phyloP scores from a whole-genome alignment of 768 basidiomycete genomes.

The Fibroporia radiculosa region DNA sequence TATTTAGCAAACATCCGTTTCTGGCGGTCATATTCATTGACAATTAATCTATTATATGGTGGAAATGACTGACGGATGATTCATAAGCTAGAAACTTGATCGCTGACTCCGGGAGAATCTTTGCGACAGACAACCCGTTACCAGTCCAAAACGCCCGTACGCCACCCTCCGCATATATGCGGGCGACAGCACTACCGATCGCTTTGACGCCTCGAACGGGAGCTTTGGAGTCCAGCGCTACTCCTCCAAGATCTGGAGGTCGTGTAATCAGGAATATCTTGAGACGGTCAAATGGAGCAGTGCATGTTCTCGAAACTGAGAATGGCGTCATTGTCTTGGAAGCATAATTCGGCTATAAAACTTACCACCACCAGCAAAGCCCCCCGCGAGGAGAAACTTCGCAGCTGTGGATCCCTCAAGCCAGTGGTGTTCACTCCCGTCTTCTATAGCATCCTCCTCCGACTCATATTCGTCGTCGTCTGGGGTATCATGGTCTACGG shows the following conservation, averaged over 20 bases:
- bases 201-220: constrained; percentile 49
- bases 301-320: constrained; percentile 89
- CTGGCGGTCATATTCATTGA: constrained; percentile 29
- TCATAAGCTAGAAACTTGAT: constrained; percentile 98
- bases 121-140: constrained; percentile 85
- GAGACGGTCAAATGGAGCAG: constrained; percentile 94
- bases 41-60: not conserved
- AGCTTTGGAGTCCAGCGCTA: constrained; percentile 35
- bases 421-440: constrained; percentile 45
- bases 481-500: constrained; percentile 16
- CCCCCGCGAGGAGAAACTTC: constrained; percentile 90
- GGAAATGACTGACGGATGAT: constrained; percentile 56
- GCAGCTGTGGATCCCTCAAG: constrained; percentile 67
- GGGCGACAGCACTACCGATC: constrained; percentile 62
- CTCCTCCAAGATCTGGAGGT: constrained; percentile 61
- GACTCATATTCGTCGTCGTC: constrained; percentile 30
- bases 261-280: constrained; percentile 96
- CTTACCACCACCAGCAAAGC: constrained; percentile 88
- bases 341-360: constrained; percentile 1
- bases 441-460: constrained; percentile 29
- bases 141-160: constrained; percentile 97
- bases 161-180: constrained; percentile 87
- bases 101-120: constrained; percentile 97
- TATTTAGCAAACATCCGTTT: constrained; percentile 93
- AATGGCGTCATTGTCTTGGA: constrained; percentile 5